These are phyloP conservation scores for Lactifluus piperatus DNA, from an alignment of 768 basidiomycete species.

Conservation along the genomic window DNA sequence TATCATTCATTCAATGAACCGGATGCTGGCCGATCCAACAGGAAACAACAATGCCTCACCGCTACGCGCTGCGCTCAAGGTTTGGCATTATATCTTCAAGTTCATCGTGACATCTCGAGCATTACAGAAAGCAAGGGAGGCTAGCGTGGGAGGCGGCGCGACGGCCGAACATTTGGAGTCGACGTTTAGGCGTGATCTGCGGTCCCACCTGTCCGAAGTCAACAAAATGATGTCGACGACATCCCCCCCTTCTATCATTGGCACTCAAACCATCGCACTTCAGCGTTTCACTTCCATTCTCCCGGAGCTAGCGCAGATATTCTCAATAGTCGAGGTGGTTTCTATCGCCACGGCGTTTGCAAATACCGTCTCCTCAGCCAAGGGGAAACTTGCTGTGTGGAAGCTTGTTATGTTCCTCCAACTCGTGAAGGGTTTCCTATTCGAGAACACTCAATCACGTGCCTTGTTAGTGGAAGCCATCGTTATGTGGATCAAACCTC, in stretches of 20 bases:
- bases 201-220: constrained; percentile 66
- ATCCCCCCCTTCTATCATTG: constrained; percentile 80
- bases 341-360: constrained; percentile 82
- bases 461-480: constrained; percentile 77
- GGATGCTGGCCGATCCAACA: constrained; percentile 65
- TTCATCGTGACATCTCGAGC: constrained; percentile 88
- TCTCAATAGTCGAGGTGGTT: constrained; percentile 74
- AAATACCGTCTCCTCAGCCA: constrained; percentile 65
- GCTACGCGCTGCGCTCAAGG: constrained; percentile 85
- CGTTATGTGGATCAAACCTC: constrained; percentile 90
- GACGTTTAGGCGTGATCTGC: constrained; percentile 77
- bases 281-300: constrained; percentile 91
- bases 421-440: constrained; percentile 80
- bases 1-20: constrained; percentile 83
- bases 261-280: constrained; percentile 89
- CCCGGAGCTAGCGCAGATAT: constrained; percentile 78
- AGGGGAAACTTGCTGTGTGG: constrained; percentile 87
- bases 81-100: constrained; percentile 95
- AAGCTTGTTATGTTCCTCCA: constrained; percentile 92
- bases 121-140: constrained; percentile 73
- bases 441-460: constrained; percentile 74
- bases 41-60: constrained; percentile 64
- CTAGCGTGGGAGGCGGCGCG: constrained; percentile 69
- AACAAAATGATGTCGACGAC: constrained; percentile 83
- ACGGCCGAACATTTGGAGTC: constrained; percentile 81